A percentile compares a stretch with the other conserved stretches of the same genome.
These are phyloP conservation scores for Saprolegnia diclina DNA, from an alignment of 352 stramenopile species.

Conservation along the genomic window DNA sequence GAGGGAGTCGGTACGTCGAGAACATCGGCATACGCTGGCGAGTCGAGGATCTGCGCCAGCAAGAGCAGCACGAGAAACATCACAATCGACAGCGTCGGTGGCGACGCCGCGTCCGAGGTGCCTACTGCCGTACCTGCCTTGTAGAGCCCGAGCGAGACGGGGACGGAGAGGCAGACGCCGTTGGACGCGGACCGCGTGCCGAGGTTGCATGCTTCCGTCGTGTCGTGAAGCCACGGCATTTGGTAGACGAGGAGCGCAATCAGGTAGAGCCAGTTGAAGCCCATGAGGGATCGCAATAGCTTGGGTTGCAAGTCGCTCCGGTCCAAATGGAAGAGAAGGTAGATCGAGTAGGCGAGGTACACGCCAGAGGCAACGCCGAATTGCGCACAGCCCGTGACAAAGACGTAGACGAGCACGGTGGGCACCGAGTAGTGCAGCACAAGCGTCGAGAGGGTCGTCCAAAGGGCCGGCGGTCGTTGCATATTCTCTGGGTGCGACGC, in stretches of 20 bases:
- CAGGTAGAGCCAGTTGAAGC: slow-evolving; percentile 78
- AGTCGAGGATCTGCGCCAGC: slow-evolving; percentile 69
- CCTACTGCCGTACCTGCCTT: neutral
- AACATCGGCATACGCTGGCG: slow-evolving; percentile 55
- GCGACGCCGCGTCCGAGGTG: neutral
- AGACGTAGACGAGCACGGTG: slow-evolving; percentile 62
- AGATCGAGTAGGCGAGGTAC: slow-evolving; percentile 60
- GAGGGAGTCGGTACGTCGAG: slow-evolving; percentile 13
- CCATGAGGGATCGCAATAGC: slow-evolving; percentile 59
- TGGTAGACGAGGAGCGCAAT: slow-evolving; percentile 73
- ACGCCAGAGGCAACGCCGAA: slow-evolving; percentile 64
- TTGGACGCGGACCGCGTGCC: slow-evolving; percentile 29
- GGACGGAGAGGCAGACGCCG: slow-evolving; percentile 56
- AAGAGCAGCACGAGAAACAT: slow-evolving; percentile 81
- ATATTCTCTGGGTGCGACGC: neutral
- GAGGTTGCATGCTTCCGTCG: slow-evolving; percentile 49
- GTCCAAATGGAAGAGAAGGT: slow-evolving; percentile 77
- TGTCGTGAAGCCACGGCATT: slow-evolving; percentile 48
- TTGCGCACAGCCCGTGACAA: slow-evolving; percentile 62
- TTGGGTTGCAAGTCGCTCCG: slow-evolving; percentile 49
- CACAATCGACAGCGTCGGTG: slow-evolving; percentile 37
- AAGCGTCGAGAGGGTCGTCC: neutral
- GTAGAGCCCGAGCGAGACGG: slow-evolving; percentile 61
- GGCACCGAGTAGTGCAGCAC: slow-evolving; percentile 33
- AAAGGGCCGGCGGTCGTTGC: neutral